Evolutionary conservation across 352 stramenopile species (phyloP), one percentile per base, ranked within the genome.

Genomic region (Phytophthora pisi): DNA sequence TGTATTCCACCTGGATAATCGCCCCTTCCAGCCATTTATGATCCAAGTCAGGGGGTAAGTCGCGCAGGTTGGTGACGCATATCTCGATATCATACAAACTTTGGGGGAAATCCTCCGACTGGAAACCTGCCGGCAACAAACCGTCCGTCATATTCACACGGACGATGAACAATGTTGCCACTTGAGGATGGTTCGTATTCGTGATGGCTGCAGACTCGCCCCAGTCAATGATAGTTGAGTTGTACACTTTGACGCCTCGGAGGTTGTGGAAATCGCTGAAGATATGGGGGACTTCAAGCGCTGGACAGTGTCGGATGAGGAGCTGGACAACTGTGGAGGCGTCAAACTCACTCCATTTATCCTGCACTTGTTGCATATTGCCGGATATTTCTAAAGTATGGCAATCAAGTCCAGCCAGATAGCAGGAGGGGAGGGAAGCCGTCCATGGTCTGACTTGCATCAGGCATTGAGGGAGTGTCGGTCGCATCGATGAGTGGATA

Each of bases 361-460:
- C 24, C 2, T 36, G 4, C 2, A 74, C 45, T 23, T 79, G 43
- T 2, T 18, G n/a, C 5, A 55, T 53, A 3, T 57, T 64, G 16
- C 71, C 71, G 3, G 53, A 49, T 16, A 73, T 64, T 9, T n/a
- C 38, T 0, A 66, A 42, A 0, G 9, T 3, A 26, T 73, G 47
- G 38, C 74, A 81, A 56, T 74, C 77, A 3, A 85, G 45, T 8
- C 69, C 61, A 5, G 72, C 56, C 11, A 85, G 38, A 53, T 79
- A 75, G 38, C 77, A 85, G 2, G 74, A 75, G 2, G 64, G 46
- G 4, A 66, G 55, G 0, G 55, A 54, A 3, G 68, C 57, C 18
- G 71, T 49, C 77, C 77, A 82, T 0, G 74, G 73, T 18, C 68
- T 54, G 8, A 79, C 72, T 38, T 75, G 66, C 20, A 78, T 61